Conservation (phyloP, 345 rosid genomes). For the Moricandia arvensis region DNA sequence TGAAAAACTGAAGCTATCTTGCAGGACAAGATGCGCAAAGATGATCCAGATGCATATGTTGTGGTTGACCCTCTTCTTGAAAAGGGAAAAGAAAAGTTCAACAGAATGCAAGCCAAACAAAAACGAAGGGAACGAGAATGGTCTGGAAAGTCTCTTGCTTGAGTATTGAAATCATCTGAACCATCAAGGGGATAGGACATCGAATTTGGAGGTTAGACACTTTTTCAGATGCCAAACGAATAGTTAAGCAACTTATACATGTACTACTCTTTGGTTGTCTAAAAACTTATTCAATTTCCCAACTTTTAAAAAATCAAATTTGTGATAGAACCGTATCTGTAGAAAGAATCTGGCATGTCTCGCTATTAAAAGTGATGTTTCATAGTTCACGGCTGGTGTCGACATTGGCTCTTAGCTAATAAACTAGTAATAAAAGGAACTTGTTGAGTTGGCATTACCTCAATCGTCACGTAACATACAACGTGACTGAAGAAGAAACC, state of each 20-base stretch:
- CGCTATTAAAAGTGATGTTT: slow-evolving; percentile 23
- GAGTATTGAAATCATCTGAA: slow-evolving; percentile 30
- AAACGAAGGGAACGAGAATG: slow-evolving; percentile 81
- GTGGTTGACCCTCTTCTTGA: slow-evolving; percentile 91
- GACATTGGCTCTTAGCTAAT: slow-evolving; percentile 23
- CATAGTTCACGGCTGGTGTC: slow-evolving; percentile 33
- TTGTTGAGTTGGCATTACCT: slow-evolving; percentile 16
- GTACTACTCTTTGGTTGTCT: neutral
- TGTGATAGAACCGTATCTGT: neutral
- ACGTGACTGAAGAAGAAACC: slow-evolving; percentile 8
- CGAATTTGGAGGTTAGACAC: neutral
- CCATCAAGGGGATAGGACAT: neutral
- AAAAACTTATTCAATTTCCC: neutral
- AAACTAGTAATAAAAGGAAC: slow-evolving; percentile 14
- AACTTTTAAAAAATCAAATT: neutral
- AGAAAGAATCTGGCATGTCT: slow-evolving; percentile 15
- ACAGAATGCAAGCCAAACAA: slow-evolving; percentile 86
- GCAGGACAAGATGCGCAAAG: slow-evolving; percentile 82
- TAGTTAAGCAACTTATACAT: neutral
- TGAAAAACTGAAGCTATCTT: slow-evolving; percentile 11
- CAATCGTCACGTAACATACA: slow-evolving; percentile 9
- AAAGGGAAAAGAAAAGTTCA: slow-evolving; percentile 96
- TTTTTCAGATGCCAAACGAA: neutral
- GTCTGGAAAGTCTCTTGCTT: slow-evolving; percentile 92
- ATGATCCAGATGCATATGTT: slow-evolving; percentile 80